Evolutionary conservation across 345 rosid species (phyloP), one percentile per base, ranked within the genome.

Genomic region (Laguncularia racemosa): DNA sequence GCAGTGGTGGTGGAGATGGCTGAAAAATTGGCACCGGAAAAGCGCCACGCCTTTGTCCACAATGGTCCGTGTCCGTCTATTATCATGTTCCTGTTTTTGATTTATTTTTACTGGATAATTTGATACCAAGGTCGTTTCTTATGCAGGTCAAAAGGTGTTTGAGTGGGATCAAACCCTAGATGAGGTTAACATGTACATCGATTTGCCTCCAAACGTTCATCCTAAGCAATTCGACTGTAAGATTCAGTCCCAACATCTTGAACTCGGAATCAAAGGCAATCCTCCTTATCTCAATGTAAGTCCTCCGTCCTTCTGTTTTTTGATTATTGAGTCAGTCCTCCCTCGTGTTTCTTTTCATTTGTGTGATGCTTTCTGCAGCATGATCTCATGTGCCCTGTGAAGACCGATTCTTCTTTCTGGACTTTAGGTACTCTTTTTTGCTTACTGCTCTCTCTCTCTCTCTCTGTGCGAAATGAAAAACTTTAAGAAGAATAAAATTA

Each of bases 121-220:
- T 33, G 40, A 33, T 33, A 33, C 40, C 40, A 33, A 33, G 4
- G 9, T 33, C 1, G 9, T 33, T 33, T 33, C 40, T 33, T 21
- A 55, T 58, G 56, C 60, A 87, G 97, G 80, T 44, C 80, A 85
- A 62, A 81, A 78, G 65, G 96, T 87, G 20, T 89, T 87, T 61
- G 96, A 93, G 57, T 89, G 97, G 99, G 96, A 93, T 76, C 96
- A 89, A 78, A 87, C 88, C 68, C 72, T 89, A 38, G 96, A 90
- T 2, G 97, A 90, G 73, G 87, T 87, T 23, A 89, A 87, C 48
- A 60, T 93, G 53, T 93, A 93, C 71, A 82, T 89, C 50, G 78
- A 54, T 23, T 63, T 84, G 48, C 96, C 97, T 0, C 85, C 86
- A 2, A 87, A 84, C 60, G 78, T 87, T 67, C 79, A 52, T 26